Evolutionary conservation across 2,329 filamentous ascomycete species (phyloP), one percentile per base, ranked within the genome.

Genomic region (Emmonsiellopsis sp.): DNA sequence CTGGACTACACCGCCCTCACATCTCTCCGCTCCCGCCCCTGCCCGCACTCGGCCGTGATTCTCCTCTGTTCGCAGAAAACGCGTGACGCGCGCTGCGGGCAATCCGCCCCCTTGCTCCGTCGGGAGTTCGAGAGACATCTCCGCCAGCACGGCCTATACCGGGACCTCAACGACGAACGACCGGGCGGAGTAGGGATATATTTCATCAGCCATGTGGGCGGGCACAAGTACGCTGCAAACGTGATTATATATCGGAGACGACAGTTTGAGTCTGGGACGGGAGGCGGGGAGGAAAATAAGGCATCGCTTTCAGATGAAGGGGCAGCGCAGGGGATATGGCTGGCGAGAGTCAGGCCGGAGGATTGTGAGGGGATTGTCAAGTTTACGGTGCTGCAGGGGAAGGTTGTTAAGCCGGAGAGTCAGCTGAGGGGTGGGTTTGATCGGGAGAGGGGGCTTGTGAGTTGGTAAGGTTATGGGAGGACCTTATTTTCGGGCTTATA

Each of bases 161-260:
- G 93, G 33, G 92, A 97, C 66, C 73, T 93, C 46, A 83, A 94
- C 65, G 93, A 98, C 67, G 84, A 90, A 68, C 76, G 93, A 54
- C 89, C 91, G 0, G 92, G 92, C 9, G 93, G 93, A 10, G 92
- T 96, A 5, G 92, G 89, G 0, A 88, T 98, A 59, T 95, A 95
- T 73, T 97, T 96, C 67, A 94, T 97, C 65, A 92, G 84, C 60
- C 93, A 98, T 65, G 90, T 96, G 2, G 93, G 93, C 32, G 93
- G 93, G 0, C 93, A 98, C 75, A 96, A 96, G 74, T 97, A 95
- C 72, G 84, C 85, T 46, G 93, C 93, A 32, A 98, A 98, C 63
- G 83, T 97, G 61, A 87, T 98, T 75, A 77, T 98, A 1, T 97
- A 98, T 69, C 81, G 93, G 8, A 78, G 80, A 14, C 75, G 77